Evolutionary conservation across 768 basidiomycete species (phyloP).

Genomic region (Panaeolus cyanescens): DNA sequence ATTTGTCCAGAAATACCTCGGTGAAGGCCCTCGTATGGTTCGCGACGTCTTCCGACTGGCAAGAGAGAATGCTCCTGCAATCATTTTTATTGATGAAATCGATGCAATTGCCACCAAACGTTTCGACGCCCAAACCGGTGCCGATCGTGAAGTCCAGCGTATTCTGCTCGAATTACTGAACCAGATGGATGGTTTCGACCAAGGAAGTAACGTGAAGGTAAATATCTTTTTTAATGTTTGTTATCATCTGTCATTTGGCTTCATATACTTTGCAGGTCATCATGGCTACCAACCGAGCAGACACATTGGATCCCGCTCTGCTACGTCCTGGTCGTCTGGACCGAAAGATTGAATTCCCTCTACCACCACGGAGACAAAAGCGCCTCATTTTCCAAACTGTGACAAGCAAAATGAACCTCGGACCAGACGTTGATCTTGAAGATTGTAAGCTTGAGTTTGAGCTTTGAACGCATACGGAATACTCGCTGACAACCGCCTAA

Average conservation of each 20-base stretch:
- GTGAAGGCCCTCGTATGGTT: constrained; percentile 99
- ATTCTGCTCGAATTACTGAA: constrained; percentile 95
- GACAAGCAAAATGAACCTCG: constrained; percentile 96
- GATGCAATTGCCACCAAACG: constrained; percentile 99
- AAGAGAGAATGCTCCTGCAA: constrained; percentile 94
- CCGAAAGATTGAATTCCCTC: constrained; percentile 98
- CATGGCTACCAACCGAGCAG: constrained; percentile 99
- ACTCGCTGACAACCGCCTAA: constrained; percentile 13
- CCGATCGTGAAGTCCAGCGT: constrained; percentile 98
- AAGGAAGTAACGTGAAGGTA: constrained; percentile 97
- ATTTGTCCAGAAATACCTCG: constrained; percentile 99
- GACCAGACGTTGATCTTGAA: constrained; percentile 96
- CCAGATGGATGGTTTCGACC: constrained; percentile 99
- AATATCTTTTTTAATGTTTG: not conserved
- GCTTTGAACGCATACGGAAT: not conserved
- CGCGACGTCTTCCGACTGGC: constrained; percentile 98
- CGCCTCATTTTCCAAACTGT: constrained; percentile 98
- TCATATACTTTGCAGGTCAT: constrained; percentile 68
- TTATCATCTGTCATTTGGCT: no score
- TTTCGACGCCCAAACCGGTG: constrained; percentile 99
- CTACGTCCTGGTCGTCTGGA: constrained; percentile 97
- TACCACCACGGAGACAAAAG: constrained; percentile 92
- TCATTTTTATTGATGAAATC: constrained; percentile 99
- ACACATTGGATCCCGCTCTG: constrained; percentile 96
- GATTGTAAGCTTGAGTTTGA: constrained; percentile 68